Percentiles rank a stretch among this genome's conserved stretches.
Conservation (phyloP, 768 basidiomycete species). For the Mycena olivaceomarginata region DNA sequence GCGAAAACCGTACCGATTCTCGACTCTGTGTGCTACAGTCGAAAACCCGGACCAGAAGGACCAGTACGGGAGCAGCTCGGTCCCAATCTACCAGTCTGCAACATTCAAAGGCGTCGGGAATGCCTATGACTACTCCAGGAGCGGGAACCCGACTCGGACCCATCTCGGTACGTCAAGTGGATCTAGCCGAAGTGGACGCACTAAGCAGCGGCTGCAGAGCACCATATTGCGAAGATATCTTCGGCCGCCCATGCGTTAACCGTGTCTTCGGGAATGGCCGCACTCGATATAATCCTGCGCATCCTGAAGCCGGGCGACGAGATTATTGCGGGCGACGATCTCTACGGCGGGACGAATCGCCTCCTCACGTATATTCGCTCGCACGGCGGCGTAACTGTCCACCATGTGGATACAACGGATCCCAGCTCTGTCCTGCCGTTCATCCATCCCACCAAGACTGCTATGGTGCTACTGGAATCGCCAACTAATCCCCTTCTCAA, state of each 20-base stretch:
- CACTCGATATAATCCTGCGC: slow-evolving; percentile 95
- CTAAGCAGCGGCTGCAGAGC: slow-evolving; percentile 73
- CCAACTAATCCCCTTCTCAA: slow-evolving; percentile 98
- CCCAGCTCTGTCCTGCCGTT: slow-evolving; percentile 76
- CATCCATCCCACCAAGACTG: slow-evolving; percentile 84
- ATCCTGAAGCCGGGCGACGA: slow-evolving; percentile 97
- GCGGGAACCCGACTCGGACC: slow-evolving; percentile 97
- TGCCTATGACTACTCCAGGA: slow-evolving; percentile 95
- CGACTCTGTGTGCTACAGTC: slow-evolving; percentile 93
- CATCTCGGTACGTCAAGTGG: slow-evolving; percentile 82
- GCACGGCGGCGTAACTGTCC: slow-evolving; percentile 91
- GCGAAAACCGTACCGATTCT: slow-evolving; percentile 89
- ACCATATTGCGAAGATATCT: slow-evolving; percentile 98
- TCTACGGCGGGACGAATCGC: slow-evolving; percentile 98
- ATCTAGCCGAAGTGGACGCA: slow-evolving; percentile 19
- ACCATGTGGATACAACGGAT: slow-evolving; percentile 95
- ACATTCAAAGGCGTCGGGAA: slow-evolving; percentile 97
- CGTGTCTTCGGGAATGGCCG: slow-evolving; percentile 98
- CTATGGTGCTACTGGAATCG: slow-evolving; percentile 97
- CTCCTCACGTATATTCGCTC: slow-evolving; percentile 92
- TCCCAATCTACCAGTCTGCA: slow-evolving; percentile 98
- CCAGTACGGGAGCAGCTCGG: slow-evolving; percentile 94
- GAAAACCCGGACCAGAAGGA: slow-evolving; percentile 95
- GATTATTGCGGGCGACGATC: slow-evolving; percentile 96
- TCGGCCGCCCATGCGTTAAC: slow-evolving; percentile 93